Conservation (phyloP, 2,329 filamentous ascomycete species). For the Fusarium tupiense region DNA sequence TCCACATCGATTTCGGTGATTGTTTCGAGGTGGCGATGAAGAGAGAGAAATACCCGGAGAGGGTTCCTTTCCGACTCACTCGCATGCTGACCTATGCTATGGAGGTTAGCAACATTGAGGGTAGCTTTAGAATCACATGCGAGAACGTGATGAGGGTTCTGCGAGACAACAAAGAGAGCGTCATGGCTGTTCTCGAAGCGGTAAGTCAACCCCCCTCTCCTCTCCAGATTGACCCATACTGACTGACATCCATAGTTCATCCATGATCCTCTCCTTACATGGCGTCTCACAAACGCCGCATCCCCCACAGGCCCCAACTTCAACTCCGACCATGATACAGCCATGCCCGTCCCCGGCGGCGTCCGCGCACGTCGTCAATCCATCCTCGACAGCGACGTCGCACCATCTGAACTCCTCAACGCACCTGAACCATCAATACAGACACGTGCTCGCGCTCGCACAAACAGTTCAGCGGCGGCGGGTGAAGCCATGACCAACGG, state of each 20-base stretch:
- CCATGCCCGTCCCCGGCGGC: slow-evolving; percentile 58
- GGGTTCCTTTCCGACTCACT: slow-evolving; percentile 96
- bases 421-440: slow-evolving; percentile 57
- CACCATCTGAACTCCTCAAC: slow-evolving; percentile 68
- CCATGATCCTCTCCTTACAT: slow-evolving; percentile 97
- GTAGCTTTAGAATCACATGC: slow-evolving; percentile 96
- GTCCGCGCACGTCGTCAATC: slow-evolving; percentile 72
- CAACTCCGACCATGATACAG: slow-evolving; percentile 66
- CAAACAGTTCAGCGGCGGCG: slow-evolving; percentile 62
- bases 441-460: slow-evolving; percentile 64
- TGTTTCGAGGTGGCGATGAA: slow-evolving; percentile 99
- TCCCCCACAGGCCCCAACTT: slow-evolving; percentile 75
- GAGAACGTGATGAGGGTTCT: slow-evolving; percentile 98
- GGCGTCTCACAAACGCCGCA: slow-evolving; percentile 79
- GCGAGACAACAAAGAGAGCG: slow-evolving; percentile 95
- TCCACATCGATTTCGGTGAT: slow-evolving; percentile 99
- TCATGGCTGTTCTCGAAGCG: slow-evolving; percentile 98
- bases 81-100: slow-evolving; percentile 99
- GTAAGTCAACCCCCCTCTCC: slow-evolving; percentile 65
- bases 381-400: slow-evolving; percentile 71
- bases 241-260: slow-evolving; percentile 75
- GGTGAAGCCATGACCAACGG: slow-evolving; percentile 50
- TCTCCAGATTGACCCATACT: not conserved
- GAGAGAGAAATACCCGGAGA: slow-evolving; percentile 97
- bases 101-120: slow-evolving; percentile 99